Evolutionary conservation across 1,139 yeast species (phyloP).

Genomic region (Suhomyces chickasaworum): DNA sequence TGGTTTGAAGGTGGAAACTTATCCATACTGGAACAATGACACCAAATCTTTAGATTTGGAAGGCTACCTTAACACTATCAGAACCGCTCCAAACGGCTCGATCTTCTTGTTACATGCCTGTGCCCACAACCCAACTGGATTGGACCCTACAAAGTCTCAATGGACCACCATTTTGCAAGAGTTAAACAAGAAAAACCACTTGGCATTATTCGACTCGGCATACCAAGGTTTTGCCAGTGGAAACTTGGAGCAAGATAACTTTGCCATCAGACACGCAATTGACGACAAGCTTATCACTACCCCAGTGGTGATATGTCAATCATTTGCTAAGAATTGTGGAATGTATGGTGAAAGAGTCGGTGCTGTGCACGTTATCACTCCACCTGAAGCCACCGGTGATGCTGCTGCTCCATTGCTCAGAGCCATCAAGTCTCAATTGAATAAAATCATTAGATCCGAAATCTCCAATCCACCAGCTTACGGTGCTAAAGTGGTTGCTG

Average conservation of each 20-base stretch:
- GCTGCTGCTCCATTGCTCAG: constrained; percentile 17
- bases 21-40: constrained; percentile 75
- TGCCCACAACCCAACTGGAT: constrained; percentile 55
- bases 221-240: constrained; percentile 83
- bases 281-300: constrained; percentile 40
- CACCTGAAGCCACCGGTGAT: constrained; percentile 37
- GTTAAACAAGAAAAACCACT: constrained; percentile 46
- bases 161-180: constrained; percentile 48
- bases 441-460: constrained; percentile 77
- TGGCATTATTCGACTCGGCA: constrained; percentile 50
- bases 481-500: constrained; percentile 90
- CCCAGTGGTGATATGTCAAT: constrained; percentile 81
- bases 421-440: constrained; percentile 74
- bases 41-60: constrained; percentile 65
- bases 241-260: constrained; percentile 78
- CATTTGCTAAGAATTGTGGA: constrained; percentile 97
- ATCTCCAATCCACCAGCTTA: constrained; percentile 94
- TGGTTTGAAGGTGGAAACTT: constrained; percentile 55
- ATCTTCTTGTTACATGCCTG: constrained; percentile 60
- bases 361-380: constrained; percentile 74
- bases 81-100: constrained; percentile 73
- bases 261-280: constrained; percentile 82
- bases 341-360: constrained; percentile 98
- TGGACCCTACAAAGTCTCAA: constrained; percentile 48
- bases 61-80: constrained; percentile 69